These are phyloP conservation scores for Pythium diclinum DNA, from an alignment of 352 stramenopile genomes.

Conservation along the genomic window DNA sequence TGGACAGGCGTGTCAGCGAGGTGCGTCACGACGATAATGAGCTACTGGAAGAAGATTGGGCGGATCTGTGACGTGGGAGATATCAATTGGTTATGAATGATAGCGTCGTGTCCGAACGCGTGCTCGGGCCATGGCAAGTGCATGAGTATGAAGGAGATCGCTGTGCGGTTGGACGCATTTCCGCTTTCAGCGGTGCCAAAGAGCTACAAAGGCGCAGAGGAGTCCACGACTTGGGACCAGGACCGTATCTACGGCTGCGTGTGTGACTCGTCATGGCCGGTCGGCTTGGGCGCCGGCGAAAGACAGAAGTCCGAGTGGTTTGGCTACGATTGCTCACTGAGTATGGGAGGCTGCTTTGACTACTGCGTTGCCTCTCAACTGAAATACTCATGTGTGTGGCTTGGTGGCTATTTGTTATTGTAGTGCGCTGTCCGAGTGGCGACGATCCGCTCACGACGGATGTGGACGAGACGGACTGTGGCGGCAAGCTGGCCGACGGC, in stretches of 20 bases:
- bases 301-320: constrained; percentile 88
- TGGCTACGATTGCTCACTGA: constrained; percentile 78
- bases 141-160: constrained; percentile 63
- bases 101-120: constrained; percentile 44
- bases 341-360: constrained; percentile 22
- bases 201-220: constrained; percentile 53
- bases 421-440: constrained; percentile 82
- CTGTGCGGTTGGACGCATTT: constrained; percentile 39
- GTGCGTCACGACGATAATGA: constrained; percentile 26
- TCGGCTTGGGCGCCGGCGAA: constrained; percentile 67
- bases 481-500: constrained; percentile 36
- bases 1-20: constrained; percentile 66
- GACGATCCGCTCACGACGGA: constrained; percentile 79
- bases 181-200: constrained; percentile 49
- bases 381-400: no score
- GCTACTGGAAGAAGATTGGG: neutral
- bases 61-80: neutral
- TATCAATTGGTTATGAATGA: neutral
- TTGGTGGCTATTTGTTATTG: neutral
- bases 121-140: constrained; percentile 77
- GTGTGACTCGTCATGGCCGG: constrained; percentile 74
- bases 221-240: constrained; percentile 69
- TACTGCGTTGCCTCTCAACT: no score
- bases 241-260: constrained; percentile 72
- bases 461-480: constrained; percentile 86